Base-by-base conservation (phyloP, 1,139 yeast genomes). In the Lodderomyces oxycetoniae region DNA sequence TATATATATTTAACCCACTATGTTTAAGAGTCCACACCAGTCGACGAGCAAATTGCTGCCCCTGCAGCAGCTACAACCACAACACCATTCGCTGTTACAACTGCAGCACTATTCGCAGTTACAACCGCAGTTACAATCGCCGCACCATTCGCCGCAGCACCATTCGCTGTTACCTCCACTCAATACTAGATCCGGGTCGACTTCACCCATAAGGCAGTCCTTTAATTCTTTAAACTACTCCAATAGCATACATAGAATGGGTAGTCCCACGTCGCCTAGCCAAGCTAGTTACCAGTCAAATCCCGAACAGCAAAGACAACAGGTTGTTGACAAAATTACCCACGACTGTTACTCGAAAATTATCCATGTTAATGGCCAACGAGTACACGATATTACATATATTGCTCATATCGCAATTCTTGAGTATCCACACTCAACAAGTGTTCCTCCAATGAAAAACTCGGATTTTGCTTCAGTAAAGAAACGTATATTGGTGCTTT, bases 311-410 rank as follows among this genome's bases (percentile, higher is more conserved):
- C 49, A 44, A 29, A 43, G 55, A 33, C 40, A 45, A 30, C 28
- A 36, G 26, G 41, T 46, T 1, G 48, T 61, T 2, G 69, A 64
- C 35, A 66, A 65, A 41, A 49, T 68, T 32, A 55, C 57, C 16
- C 52, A 55, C n/a, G 73, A 67, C 39, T 67, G 73, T 43, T 67
- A 67, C 44, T 60, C 63, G 17, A 66, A 65, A 36, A 46, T 45
- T 26, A 46, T 58, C 16, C 44, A 48, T 14, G 61, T 57, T 32
- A 44, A 45, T n/a, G 71, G 67, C 11, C 51, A 47, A 30, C 49
- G 47, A 30, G 53, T 53, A 11, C 50, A 57, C 6, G 74, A 67
- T 32, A 43, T 54, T 2, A 47, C 60, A 3, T 68, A 68, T 44
- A 61, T 59, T 31, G 55, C 69, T 10, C 74, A 68, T 37, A 47